Base-by-base conservation (phyloP, 1,284 basidiomycete species). In the Chondrostereum purpureum region DNA sequence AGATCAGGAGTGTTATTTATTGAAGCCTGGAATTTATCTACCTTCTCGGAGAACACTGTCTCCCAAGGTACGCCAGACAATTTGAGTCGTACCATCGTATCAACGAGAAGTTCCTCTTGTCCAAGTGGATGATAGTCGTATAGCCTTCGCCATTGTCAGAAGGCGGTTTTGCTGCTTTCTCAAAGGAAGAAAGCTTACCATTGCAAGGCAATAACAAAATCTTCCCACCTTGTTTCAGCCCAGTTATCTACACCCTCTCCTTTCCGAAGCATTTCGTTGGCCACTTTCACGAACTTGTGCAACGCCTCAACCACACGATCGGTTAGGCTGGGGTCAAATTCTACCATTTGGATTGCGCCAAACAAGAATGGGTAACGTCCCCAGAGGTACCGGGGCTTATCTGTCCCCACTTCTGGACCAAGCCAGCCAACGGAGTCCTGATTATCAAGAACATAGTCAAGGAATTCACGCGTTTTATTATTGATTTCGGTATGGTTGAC, bases 361-460 rank as follows among this genome's bases (percentile, higher is more conserved):
- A 78, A 72, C 55, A 78, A 66, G 5, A 18, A 34, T 13, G 53
- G 58, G 14, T 44, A 75, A 67, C 75, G 66, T 49, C 74, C 77
- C 77, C 77, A 78, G 8, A 79, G 62, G 52, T 71, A 73, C 8
- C 73, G 65, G 16, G 73, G 73, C 51, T 78, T 77, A 22, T 64
- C 71, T 8, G 72, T 73, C 46, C 69, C 67, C 5, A 75, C 73
- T 55, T 78, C 77, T 2, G 76, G 76, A 0, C 77, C 77, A 20
- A 78, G 64, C 77, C 77, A 79, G 2, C 77, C 77, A 6, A 67
- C 70, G 13, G 66, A 66, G 50, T 77, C 75, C 53, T 78, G 76
- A 47, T 76, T 68, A 35, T 67, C 65, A 31, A 80, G 53, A 8
- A 79, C 76, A 50, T 77, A 78, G 47, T 73, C 64, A 16, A 78